A percentile compares a stretch with the other conserved stretches of the same genome.
phyloP scores from a whole-genome alignment of 1,284 basidiomycete species.

The Cutaneotrichosporon sp. region DNA sequence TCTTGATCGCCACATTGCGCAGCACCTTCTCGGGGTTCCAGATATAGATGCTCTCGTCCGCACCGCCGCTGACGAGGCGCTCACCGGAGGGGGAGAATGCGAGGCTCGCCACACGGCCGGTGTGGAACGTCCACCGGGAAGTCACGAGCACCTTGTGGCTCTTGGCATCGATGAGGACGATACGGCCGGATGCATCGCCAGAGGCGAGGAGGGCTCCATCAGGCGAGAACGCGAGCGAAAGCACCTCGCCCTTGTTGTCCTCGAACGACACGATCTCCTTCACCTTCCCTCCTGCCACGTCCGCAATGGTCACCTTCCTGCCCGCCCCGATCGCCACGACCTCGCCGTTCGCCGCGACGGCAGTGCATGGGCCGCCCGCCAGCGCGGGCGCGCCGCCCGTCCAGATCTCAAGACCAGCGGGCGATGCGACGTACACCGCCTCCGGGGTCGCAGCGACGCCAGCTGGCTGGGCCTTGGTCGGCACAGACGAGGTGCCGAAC shows the following conservation, averaged over 20 bases:
- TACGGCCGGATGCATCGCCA: conserved; percentile 59
- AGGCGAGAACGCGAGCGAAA: conserved; percentile 73
- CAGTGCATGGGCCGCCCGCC: conserved; percentile 23
- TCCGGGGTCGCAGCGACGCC: conserved; percentile 58
- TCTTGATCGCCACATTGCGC: conserved; percentile 77
- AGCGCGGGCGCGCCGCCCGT: conserved; percentile 22
- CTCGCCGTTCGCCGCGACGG: conserved; percentile 40
- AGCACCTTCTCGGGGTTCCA: conserved; percentile 75
- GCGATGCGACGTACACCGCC: conserved; percentile 68
- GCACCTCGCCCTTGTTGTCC: conserved; percentile 66
- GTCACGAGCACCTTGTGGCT: conserved; percentile 65
- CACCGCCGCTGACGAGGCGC: conserved; percentile 76
- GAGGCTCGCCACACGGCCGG: conserved; percentile 72
- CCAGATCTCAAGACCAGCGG: conserved; percentile 59
- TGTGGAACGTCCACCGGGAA: conserved; percentile 82
- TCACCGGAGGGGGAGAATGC: conserved; percentile 69
- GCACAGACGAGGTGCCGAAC: conserved; percentile 52
- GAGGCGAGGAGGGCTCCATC: conserved; percentile 70
- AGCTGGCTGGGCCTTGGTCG: conserved; percentile 65
- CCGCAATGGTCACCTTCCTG: conserved; percentile 59
- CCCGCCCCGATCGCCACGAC: conserved; percentile 36
- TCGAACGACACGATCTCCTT: conserved; percentile 54
- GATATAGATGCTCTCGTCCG: conserved; percentile 87
- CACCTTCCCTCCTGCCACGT: conserved; percentile 20
- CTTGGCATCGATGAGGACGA: conserved; percentile 56